phyloP scores from a whole-genome alignment of 768 basidiomycete genomes.

The Kwoniella sp. region DNA sequence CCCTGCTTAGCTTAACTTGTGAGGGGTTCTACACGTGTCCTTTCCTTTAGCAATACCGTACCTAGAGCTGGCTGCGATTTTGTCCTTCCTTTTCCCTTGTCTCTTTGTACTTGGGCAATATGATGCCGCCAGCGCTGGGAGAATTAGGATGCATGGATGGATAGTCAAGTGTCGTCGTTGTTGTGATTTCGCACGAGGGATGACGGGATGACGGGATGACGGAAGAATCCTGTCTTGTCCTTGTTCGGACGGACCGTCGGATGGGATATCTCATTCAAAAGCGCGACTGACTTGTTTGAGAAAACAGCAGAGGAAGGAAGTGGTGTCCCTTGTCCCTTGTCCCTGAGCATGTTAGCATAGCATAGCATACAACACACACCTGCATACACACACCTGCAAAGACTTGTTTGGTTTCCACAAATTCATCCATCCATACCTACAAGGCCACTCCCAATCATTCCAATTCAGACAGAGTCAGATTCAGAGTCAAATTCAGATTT shows the following conservation, averaged over 20 bases:
- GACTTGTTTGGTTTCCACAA: slow-evolving; percentile 3
- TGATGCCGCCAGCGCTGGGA: neutral
- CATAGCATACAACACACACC: slow-evolving; percentile 3
- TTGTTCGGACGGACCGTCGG: slow-evolving; percentile 1
- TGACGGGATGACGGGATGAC: neutral
- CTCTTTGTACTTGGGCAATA: no score
- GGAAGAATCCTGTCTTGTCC: neutral
- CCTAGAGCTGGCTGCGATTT: no score
- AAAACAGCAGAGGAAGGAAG: neutral
- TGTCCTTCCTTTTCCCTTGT: no score
- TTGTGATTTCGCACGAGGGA: neutral
- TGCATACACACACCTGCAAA: neutral
- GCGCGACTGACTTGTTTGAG: slow-evolving; percentile 18
- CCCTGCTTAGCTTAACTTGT: no score
- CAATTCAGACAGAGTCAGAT: neutral
- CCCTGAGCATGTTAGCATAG: neutral
- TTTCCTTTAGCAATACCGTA: no score
- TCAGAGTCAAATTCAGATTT: no score
- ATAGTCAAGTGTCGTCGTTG: neutral
- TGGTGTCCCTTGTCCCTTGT: neutral
- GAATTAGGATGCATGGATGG: neutral
- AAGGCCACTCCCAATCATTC: no score
- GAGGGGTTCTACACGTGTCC: no score
- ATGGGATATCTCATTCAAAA: slow-evolving; percentile 8
- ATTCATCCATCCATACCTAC: no score